Evolutionary conservation across 352 stramenopile species (phyloP).

Genomic region (Paralagenidium karlingii): DNA sequence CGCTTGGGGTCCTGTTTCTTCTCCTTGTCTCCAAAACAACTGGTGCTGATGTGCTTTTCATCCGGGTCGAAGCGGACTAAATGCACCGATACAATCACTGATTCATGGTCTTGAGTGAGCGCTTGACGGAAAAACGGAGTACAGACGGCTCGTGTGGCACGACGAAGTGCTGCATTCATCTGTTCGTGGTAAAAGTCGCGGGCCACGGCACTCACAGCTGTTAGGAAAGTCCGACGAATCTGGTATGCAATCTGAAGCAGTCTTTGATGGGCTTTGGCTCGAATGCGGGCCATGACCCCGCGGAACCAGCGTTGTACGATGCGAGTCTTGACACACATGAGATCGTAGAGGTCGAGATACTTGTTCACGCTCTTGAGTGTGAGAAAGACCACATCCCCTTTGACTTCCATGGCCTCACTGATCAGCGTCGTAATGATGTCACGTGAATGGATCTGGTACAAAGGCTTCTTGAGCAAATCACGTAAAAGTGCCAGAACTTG

Average conservation of each 20-base stretch:
- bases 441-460: slow-evolving; percentile 41
- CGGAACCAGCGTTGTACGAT: slow-evolving; percentile 55
- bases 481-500: slow-evolving; percentile 33
- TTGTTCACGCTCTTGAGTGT: slow-evolving; percentile 46
- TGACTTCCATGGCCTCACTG: slow-evolving; percentile 30
- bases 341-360: slow-evolving; percentile 49
- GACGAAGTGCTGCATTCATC: slow-evolving; percentile 18
- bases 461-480: slow-evolving; percentile 30
- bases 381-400: slow-evolving; percentile 58
- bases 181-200: slow-evolving; percentile 16
- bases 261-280: slow-evolving; percentile 10
- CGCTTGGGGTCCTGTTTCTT: neutral
- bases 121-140: slow-evolving; percentile 24
- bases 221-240: slow-evolving; percentile 16
- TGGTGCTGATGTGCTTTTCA: neutral
- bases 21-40: too few relatives aligned
- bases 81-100: slow-evolving; percentile 46
- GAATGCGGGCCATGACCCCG: slow-evolving; percentile 18
- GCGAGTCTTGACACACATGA: slow-evolving; percentile 26
- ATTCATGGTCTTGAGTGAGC: slow-evolving; percentile 42
- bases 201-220: slow-evolving; percentile 12
- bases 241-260: slow-evolving; percentile 16
- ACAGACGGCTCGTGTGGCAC: slow-evolving; percentile 15
- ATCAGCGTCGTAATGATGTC: slow-evolving; percentile 33
- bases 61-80: slow-evolving; percentile 13